These are phyloP conservation scores for Xenosphaeropsis pyriputrescens DNA, from an alignment of 2,329 filamentous ascomycete species.

Conservation along the genomic window DNA sequence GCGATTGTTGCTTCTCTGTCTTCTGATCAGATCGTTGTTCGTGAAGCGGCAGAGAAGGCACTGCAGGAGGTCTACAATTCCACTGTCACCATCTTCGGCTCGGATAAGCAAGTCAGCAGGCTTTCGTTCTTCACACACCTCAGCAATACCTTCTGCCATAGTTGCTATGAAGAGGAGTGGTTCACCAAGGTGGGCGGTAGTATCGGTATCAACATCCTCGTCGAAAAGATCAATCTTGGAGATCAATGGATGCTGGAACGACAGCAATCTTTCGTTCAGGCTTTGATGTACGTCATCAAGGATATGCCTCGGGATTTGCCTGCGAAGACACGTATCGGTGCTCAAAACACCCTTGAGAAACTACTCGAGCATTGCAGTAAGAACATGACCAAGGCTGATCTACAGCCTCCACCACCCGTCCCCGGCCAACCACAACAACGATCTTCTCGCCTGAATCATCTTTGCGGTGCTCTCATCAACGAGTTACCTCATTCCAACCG, in stretches of 20 bases:
- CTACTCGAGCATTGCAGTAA: slow-evolving; percentile 69
- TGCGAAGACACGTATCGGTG: slow-evolving; percentile 71
- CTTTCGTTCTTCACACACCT: slow-evolving; percentile 78
- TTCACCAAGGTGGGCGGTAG: slow-evolving; percentile 93
- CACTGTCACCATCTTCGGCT: slow-evolving; percentile 66
- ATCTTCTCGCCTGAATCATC: slow-evolving; percentile 51
- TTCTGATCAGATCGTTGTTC: slow-evolving; percentile 67
- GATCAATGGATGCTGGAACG: slow-evolving; percentile 70
- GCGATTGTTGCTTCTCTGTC: slow-evolving; percentile 82
- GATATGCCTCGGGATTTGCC: slow-evolving; percentile 93
- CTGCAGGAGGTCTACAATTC: slow-evolving; percentile 68
- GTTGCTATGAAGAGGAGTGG: slow-evolving; percentile 96
- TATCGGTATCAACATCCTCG: slow-evolving; percentile 75
- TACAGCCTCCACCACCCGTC: slow-evolving; percentile 34
- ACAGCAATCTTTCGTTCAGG: slow-evolving; percentile 76
- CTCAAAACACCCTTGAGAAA: slow-evolving; percentile 69
- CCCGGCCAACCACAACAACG: slow-evolving; percentile 42
- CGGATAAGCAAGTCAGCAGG: slow-evolving; percentile 52
- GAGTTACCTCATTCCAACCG: slow-evolving; percentile 94
- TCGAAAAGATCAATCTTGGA: slow-evolving; percentile 72
- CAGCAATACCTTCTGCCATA: slow-evolving; percentile 76
- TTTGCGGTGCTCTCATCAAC: slow-evolving; percentile 74
- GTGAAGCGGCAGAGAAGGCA: slow-evolving; percentile 67
- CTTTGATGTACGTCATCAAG: slow-evolving; percentile 95
- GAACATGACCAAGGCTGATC: slow-evolving; percentile 66